phyloP scores from a whole-genome alignment of 306 rosid species.

The Citrullus amarus region DNA sequence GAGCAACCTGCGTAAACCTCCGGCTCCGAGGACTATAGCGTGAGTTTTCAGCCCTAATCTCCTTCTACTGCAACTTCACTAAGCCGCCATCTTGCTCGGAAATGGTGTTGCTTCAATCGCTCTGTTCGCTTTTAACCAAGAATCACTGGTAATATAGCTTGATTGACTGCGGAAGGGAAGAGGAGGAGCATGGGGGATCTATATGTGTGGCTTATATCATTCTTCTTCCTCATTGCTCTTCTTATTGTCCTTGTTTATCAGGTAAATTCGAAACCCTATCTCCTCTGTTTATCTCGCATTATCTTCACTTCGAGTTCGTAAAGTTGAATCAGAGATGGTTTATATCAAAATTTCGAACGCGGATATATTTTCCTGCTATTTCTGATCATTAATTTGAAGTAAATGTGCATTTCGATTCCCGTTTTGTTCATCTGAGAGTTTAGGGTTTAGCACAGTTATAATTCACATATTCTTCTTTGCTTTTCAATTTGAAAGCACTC shows the following conservation, averaged over 20 bases:
- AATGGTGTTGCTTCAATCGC: conserved; percentile 2
- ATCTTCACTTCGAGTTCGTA: not conserved
- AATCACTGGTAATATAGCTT: not conserved
- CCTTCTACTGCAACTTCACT: not conserved
- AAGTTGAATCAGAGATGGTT: not conserved
- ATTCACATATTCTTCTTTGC: not conserved
- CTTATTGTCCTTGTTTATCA: conserved; percentile 45
- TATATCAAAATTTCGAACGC: not conserved
- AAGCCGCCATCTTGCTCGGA: not conserved
- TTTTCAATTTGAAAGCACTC: not conserved
- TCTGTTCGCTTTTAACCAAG: not conserved
- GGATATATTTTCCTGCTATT: not conserved
- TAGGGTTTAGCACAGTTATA: not conserved
- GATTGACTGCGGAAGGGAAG: not conserved
- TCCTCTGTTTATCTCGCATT: not conserved
- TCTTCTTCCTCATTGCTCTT: conserved; percentile 43
- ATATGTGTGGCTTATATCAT: conserved; percentile 50
- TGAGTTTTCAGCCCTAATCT: not conserved
- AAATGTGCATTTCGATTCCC: not conserved
- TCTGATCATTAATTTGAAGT: not conserved
- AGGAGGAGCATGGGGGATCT: conserved; percentile 39
- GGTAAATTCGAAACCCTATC: conserved; percentile 21
- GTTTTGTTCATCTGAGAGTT: not conserved
- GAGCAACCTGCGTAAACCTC: not conserved
- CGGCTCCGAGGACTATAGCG: not conserved